phyloP scores from a whole-genome alignment of 495 filamentous ascomycete species.

The Aspergillus carlsbadensis region DNA sequence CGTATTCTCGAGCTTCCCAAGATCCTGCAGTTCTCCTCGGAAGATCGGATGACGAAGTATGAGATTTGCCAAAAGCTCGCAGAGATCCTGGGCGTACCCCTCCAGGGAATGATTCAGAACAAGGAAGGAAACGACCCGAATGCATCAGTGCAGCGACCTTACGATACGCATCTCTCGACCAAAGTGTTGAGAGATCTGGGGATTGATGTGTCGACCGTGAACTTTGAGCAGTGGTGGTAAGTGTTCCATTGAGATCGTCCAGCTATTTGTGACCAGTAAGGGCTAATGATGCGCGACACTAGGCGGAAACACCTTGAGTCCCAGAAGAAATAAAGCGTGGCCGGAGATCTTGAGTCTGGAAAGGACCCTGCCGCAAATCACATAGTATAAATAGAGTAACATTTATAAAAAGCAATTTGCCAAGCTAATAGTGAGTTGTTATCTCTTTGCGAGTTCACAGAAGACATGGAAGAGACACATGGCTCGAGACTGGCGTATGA shows the following conservation, averaged over 20 bases:
- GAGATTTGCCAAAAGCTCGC: slow-evolving; percentile 81
- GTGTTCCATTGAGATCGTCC: slow-evolving; percentile 29
- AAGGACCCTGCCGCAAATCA: background rate
- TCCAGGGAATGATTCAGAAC: slow-evolving; percentile 69
- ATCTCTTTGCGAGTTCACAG: background rate
- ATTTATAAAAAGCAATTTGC: slow-evolving; percentile 6
- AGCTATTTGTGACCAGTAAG: slow-evolving; percentile 1
- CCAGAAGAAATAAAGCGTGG: slow-evolving; percentile 31
- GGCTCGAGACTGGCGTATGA: background rate
- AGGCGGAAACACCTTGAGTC: slow-evolving; percentile 44
- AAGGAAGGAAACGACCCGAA: slow-evolving; percentile 75
- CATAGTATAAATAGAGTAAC: background rate
- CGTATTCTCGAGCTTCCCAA: slow-evolving; percentile 55
- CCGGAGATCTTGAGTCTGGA: background rate
- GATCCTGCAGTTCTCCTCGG: slow-evolving; percentile 83
- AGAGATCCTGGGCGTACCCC: slow-evolving; percentile 74
- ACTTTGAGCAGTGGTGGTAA: slow-evolving; percentile 86
- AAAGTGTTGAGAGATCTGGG: slow-evolving; percentile 71
- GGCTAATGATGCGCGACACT: slow-evolving; percentile 19
- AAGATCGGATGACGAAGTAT: slow-evolving; percentile 88
- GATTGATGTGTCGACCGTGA: slow-evolving; percentile 70
- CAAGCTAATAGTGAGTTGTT: background rate
- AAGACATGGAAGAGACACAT: background rate
- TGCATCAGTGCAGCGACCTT: slow-evolving; percentile 74
- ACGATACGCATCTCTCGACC: slow-evolving; percentile 86